These are phyloP conservation scores for Papiliotrema laurentii DNA, from an alignment of 1,284 basidiomycete species.

Conservation along the genomic window DNA sequence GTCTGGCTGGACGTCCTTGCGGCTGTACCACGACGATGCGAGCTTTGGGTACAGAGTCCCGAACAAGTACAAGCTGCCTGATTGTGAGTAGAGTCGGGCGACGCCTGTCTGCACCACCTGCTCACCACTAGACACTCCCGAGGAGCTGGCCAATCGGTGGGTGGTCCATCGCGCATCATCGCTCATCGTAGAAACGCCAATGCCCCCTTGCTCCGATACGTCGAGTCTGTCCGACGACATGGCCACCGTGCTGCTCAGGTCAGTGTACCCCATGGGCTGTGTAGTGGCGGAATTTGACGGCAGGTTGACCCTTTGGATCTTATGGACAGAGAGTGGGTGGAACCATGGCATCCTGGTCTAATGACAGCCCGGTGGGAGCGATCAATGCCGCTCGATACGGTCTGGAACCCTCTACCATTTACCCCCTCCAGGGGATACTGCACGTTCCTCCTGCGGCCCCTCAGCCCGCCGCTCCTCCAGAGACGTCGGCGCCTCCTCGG, in stretches of 20 bases:
- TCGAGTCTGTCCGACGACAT: conserved; percentile 67
- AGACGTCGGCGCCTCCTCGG: conserved; percentile 47
- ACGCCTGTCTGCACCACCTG: background rate
- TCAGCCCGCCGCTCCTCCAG: conserved; percentile 22
- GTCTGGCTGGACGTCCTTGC: background rate
- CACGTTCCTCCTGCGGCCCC: conserved; percentile 22
- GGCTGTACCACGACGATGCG: conserved; percentile 65
- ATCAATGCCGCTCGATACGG: conserved; percentile 75
- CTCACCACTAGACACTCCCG: conserved; percentile 55
- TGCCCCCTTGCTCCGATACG: conserved; percentile 75
- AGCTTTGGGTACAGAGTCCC: conserved; percentile 74
- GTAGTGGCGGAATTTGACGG: conserved; percentile 66
- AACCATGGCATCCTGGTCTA: conserved; percentile 2
- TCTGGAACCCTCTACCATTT: conserved; percentile 56
- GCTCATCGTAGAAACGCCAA: conserved; percentile 55
- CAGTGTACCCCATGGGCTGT: conserved; percentile 54
- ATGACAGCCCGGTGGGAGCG: conserved; percentile 58
- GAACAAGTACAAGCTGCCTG: conserved; percentile 61
- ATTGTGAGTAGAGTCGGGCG: conserved; percentile 58
- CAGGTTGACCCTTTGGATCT: conserved; percentile 80
- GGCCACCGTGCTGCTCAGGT: conserved; percentile 42
- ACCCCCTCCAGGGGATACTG: conserved; percentile 70
- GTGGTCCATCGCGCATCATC: background rate
- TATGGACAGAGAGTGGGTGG: conserved; percentile 66
- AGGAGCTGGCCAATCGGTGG: conserved; percentile 62